Base-by-base conservation (phyloP, 495 filamentous ascomycete species). In the Neurospora pannonica region DNA sequence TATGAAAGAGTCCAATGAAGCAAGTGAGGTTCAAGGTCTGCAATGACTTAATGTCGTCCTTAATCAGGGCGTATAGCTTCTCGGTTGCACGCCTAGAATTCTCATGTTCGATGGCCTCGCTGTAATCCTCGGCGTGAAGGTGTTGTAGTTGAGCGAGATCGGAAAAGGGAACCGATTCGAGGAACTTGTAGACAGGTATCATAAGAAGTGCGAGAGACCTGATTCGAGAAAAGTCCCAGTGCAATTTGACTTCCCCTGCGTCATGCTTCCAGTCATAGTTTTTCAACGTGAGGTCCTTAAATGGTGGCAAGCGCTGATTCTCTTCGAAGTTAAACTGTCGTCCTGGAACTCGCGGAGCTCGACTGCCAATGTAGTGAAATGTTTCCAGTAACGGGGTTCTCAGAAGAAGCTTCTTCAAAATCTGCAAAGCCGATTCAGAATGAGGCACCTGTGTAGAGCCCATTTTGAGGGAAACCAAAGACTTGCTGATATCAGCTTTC, bases 251-350 rank as follows among this genome's bases (percentile, higher is more conserved):
- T 1, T 36, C 74, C 9, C 70, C 73, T 1, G 40, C 9, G 24
- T 17, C 37, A 43, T 84, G 82, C 10, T 78, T 77, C 82, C 82
- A 83, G 71, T 82, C 74, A 60, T 83, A 83, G 3, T 74, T 78
- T 38, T 74, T 78, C 13, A 83, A 72, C n/a, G 21, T 77, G 17
- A 83, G 73, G 3, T 79, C 76, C 34, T 73, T 54, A 4, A 83
- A 77, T 9, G 81, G 72, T 5, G 81, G 81, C 6, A 83, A 43
- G 31, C 81, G 79, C 60, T 83, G 81, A 19, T 69, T 70, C 4
- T 15, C 74, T 5, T 71, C 60, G 11, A 83, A 81, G 17, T 38
- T 38, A 39, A 83, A 82, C 76, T 79, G 4, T 79, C 79, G 70
- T 81, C 77, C 54, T 19, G 24, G 28, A 34, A 34, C 54, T 34